Conservation (phyloP, 495 filamentous ascomycete genomes). For the Neurospora africana region DNA sequence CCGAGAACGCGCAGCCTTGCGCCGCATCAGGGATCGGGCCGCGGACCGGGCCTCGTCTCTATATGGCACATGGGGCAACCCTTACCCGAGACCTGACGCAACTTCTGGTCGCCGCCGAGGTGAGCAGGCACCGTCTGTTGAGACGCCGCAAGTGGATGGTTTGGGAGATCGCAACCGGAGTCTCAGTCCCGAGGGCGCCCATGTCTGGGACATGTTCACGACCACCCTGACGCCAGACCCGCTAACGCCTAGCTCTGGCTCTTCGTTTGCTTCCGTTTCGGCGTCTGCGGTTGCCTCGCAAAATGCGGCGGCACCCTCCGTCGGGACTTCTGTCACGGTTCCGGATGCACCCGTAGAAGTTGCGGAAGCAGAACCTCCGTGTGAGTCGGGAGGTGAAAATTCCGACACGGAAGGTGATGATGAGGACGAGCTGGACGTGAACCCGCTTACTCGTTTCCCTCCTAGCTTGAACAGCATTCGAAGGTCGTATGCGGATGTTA, state of each 20-base stretch:
- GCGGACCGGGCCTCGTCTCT: neutral
- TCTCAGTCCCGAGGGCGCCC: slow-evolving; percentile 60
- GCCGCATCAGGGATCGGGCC: neutral
- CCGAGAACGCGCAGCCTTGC: neutral
- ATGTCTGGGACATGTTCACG: slow-evolving; percentile 69
- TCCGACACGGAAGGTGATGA: slow-evolving; percentile 27
- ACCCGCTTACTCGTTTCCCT: slow-evolving; percentile 15
- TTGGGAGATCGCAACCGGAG: slow-evolving; percentile 77
- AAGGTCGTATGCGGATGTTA: slow-evolving; percentile 28
- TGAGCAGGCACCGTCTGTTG: neutral
- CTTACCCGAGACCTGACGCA: neutral
- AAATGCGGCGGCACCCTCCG: slow-evolving; percentile 21
- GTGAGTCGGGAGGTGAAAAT: slow-evolving; percentile 26
- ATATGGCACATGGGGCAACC: neutral
- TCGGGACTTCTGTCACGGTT: slow-evolving; percentile 26
- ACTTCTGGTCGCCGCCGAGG: neutral
- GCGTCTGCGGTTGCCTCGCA: slow-evolving; percentile 33
- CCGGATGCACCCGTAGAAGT: slow-evolving; percentile 22
- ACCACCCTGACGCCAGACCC: slow-evolving; percentile 72
- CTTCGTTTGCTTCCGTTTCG: slow-evolving; percentile 64
- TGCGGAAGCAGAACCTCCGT: slow-evolving; percentile 17
- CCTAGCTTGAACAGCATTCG: slow-evolving; percentile 5
- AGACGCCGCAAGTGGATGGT: slow-evolving; percentile 45
- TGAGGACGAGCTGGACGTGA: slow-evolving; percentile 21
- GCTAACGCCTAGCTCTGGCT: slow-evolving; percentile 65